Conservation (phyloP, 495 filamentous ascomycete genomes). For the Penicillium macrosclerotiorum region DNA sequence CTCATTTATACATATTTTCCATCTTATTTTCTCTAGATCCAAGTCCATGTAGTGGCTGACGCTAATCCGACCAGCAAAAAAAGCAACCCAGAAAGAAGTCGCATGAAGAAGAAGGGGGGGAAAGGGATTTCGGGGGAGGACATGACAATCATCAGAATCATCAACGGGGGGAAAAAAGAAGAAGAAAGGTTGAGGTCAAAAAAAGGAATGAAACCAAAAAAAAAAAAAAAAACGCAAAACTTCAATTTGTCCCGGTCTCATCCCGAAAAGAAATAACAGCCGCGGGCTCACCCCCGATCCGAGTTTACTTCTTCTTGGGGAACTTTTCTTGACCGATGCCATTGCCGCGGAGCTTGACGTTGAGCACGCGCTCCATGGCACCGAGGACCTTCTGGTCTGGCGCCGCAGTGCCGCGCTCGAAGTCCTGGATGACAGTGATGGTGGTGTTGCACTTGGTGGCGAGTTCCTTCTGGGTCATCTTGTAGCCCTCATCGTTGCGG, state of each 20-base stretch:
- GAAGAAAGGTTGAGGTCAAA: no score
- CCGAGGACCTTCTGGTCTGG: slow-evolving; percentile 83
- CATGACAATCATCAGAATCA: slow-evolving; percentile 24
- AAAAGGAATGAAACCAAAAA: slow-evolving; percentile 15
- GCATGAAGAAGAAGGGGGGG: no score
- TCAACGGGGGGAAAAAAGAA: no score
- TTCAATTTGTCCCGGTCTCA: slow-evolving; percentile 19
- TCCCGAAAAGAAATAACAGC: slow-evolving; percentile 25
- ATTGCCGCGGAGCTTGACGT: slow-evolving; percentile 76
- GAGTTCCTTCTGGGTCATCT: slow-evolving; percentile 97
- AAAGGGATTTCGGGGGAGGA: slow-evolving; percentile 5
- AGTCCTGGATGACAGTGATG: slow-evolving; percentile 72
- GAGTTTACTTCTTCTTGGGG: slow-evolving; percentile 61
- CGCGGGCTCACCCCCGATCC: slow-evolving; percentile 28
- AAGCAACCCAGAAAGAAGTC: slow-evolving; percentile 20
- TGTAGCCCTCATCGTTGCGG: slow-evolving; percentile 67
- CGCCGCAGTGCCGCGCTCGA: slow-evolving; percentile 76
- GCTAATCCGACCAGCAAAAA: slow-evolving; percentile 41
- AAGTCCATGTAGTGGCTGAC: slow-evolving; percentile 35
- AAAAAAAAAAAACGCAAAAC: slow-evolving; percentile 21
- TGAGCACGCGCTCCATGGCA: slow-evolving; percentile 79
- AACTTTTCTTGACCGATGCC: slow-evolving; percentile 78
- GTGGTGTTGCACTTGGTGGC: slow-evolving; percentile 93
- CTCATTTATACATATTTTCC: slow-evolving; percentile 30
- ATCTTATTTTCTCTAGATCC: slow-evolving; percentile 23